phyloP scores from a whole-genome alignment of 805 yeast species.

The Zygoascus tannicola region DNA sequence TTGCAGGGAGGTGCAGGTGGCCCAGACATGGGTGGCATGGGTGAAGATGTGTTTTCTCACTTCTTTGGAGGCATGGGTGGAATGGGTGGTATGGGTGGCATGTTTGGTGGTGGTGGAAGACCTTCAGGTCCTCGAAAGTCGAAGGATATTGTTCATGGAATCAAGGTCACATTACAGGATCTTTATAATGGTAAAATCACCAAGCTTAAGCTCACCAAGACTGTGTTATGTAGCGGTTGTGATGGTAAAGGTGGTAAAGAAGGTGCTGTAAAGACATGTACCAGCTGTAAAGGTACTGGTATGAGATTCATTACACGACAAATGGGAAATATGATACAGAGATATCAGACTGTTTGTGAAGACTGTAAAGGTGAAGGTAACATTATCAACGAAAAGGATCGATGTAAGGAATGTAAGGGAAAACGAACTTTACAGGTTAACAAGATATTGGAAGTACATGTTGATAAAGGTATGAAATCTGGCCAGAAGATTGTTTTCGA shows the following conservation, averaged over 20 bases:
- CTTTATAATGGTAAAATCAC: conserved; percentile 89
- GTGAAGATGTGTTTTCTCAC: conserved; percentile 68
- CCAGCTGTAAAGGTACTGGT: conserved; percentile 87
- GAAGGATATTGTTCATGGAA: conserved; percentile 82
- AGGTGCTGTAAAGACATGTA: conserved; percentile 80
- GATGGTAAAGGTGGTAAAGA: conserved; percentile 95
- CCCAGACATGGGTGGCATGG: conserved; percentile 60
- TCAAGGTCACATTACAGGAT: conserved; percentile 83
- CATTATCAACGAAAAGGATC: conserved; percentile 74
- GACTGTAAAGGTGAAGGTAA: conserved; percentile 90
- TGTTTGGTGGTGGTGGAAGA: conserved; percentile 43
- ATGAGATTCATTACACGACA: conserved; percentile 86
- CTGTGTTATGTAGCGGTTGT: conserved; percentile 79
- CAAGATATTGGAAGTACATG: conserved; percentile 87
- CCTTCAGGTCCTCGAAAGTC: conserved; percentile 81
- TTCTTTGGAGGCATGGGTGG: conserved; percentile 65
- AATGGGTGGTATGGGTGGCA: conserved; percentile 32
- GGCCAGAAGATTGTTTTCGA: conserved; percentile 85
- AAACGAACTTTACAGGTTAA: conserved; percentile 78
- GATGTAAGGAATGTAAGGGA: conserved; percentile 83
- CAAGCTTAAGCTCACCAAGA: conserved; percentile 88
- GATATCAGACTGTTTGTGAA: conserved; percentile 92
- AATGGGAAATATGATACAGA: conserved; percentile 99
- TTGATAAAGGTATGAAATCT: conserved; percentile 94
- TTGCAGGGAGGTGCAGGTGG: conserved; percentile 62